Evolutionary conservation across 2,329 filamentous ascomycete species (phyloP).

Genomic region (Diatrype stigma): DNA sequence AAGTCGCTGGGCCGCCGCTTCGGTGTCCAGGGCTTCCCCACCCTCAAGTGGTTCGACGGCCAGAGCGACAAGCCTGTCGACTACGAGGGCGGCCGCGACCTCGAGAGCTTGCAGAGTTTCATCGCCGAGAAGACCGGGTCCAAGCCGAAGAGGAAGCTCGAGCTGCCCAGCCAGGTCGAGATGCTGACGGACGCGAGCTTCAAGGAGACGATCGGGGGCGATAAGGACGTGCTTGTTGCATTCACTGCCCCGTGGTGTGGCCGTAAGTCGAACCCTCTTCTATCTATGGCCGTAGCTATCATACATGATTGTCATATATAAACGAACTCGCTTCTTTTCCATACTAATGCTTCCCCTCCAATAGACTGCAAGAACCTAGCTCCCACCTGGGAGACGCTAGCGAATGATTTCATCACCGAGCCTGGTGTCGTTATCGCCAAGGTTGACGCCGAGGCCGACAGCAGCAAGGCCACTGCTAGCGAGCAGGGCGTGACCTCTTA

Average conservation of each 20-base stretch:
- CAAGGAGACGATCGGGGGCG: slow-evolving; percentile 69
- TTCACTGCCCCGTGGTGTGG: slow-evolving; percentile 99
- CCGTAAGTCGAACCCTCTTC: slow-evolving; percentile 59
- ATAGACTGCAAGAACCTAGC: slow-evolving; percentile 95
- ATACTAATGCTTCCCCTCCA: slow-evolving; percentile 14
- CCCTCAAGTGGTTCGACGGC: slow-evolving; percentile 95
- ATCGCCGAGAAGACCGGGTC: slow-evolving; percentile 84
- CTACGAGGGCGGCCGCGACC: slow-evolving; percentile 80
- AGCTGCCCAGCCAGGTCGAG: slow-evolving; percentile 69
- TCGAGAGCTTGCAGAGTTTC: slow-evolving; percentile 79
- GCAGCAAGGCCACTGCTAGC: slow-evolving; percentile 70
- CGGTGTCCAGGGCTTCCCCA: slow-evolving; percentile 91
- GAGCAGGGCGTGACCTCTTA: slow-evolving; percentile 79
- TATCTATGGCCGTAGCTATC: neutral
- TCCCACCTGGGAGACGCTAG: slow-evolving; percentile 84
- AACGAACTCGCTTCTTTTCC: too few species aligned
- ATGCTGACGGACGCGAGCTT: slow-evolving; percentile 80
- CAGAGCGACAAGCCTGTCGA: slow-evolving; percentile 82
- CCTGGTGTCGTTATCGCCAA: slow-evolving; percentile 82
- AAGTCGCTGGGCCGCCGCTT: slow-evolving; percentile 79
- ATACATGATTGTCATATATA: slow-evolving; percentile 3
- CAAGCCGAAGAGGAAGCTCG: slow-evolving; percentile 72
- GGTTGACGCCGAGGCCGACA: slow-evolving; percentile 86
- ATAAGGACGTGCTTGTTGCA: slow-evolving; percentile 88
- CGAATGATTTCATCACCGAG: slow-evolving; percentile 75